These are phyloP conservation scores for Phytophthora brassicae DNA, from an alignment of 352 stramenopile genomes.

Conservation along the genomic window DNA sequence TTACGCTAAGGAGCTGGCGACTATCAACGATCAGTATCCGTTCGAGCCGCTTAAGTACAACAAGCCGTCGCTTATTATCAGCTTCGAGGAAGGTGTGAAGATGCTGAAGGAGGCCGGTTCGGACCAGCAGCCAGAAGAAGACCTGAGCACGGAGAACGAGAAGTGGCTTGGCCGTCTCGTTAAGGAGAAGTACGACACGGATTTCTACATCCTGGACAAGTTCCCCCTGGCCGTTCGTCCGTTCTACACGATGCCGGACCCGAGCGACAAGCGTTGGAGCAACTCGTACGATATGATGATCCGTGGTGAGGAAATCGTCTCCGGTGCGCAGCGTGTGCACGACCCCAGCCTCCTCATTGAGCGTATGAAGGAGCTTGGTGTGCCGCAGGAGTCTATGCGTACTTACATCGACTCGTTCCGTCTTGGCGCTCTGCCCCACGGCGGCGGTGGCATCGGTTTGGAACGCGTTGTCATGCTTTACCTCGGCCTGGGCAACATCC, in stretches of 20 bases:
- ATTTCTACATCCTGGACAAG: constrained; percentile 99
- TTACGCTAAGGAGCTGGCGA: constrained; percentile 94
- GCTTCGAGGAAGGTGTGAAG: constrained; percentile 94
- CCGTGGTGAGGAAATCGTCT: constrained; percentile 99
- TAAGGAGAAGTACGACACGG: constrained; percentile 98
- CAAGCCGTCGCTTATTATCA: constrained; percentile 92
- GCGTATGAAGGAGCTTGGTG: constrained; percentile 83
- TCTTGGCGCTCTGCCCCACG: constrained; percentile 97
- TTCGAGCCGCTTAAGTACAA: constrained; percentile 98
- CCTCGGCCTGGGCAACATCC: constrained; percentile 98
- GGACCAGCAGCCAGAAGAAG: constrained; percentile 74
- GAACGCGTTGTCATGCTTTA: constrained; percentile 99
- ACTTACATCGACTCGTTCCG: constrained; percentile 99
- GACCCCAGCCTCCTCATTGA: constrained; percentile 94
- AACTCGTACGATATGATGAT: constrained; percentile 99
- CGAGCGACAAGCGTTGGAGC: constrained; percentile 91
- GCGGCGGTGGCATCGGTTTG: constrained; percentile 97
- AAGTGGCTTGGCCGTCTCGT: constrained; percentile 96
- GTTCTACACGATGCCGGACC: constrained; percentile 99
- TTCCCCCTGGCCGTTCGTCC: constrained; percentile 98
- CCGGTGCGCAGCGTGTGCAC: constrained; percentile 98
- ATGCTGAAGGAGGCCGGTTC: constrained; percentile 88
- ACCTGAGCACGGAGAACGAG: constrained; percentile 96
- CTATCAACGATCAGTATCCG: constrained; percentile 96
- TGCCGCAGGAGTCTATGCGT: constrained; percentile 91